Evolutionary conservation across 129 eudicot genomes (phyloP).

Genomic region (Mikania micrantha): DNA sequence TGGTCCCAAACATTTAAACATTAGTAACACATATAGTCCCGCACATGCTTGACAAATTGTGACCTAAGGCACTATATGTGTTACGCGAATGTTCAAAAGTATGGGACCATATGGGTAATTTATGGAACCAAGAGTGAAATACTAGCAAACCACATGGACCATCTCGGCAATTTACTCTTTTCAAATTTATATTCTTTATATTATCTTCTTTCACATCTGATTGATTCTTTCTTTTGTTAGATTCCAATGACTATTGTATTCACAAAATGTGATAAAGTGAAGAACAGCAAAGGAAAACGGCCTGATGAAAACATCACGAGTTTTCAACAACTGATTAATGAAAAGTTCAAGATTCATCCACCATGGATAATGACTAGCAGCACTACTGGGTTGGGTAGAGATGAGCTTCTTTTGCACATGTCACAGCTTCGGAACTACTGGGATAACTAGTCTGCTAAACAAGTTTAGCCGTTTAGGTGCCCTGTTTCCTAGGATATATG

Average conservation of each 20-base stretch:
- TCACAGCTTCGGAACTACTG: slow-evolving; percentile 92
- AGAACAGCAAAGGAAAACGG: slow-evolving; percentile 63
- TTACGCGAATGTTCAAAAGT: too few relatives aligned
- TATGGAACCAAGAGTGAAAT: too few relatives aligned
- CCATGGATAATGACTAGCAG: slow-evolving; percentile 99
- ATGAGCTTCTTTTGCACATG: slow-evolving; percentile 90
- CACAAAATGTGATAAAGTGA: slow-evolving; percentile 87
- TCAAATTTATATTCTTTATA: background rate
- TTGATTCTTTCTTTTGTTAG: slow-evolving; percentile 26
- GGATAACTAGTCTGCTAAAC: slow-evolving; percentile 37
- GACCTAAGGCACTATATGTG: too few relatives aligned
- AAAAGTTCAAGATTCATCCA: slow-evolving; percentile 61
- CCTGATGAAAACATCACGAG: slow-evolving; percentile 78
- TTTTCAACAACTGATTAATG: slow-evolving; percentile 59
- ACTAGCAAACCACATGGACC: too few relatives aligned
- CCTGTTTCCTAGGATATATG: too few relatives aligned
- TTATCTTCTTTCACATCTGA: background rate
- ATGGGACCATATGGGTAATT: too few relatives aligned
- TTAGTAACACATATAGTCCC: too few relatives aligned
- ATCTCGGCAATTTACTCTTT: too few relatives aligned
- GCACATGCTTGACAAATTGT: too few relatives aligned
- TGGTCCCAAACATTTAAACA: too few relatives aligned
- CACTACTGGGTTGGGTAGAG: slow-evolving; percentile 82
- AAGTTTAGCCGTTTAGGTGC: too few relatives aligned
- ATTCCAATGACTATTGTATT: slow-evolving; percentile 85